phyloP scores from a whole-genome alignment of 345 rosid genomes.

The Dimocarpus longan region DNA sequence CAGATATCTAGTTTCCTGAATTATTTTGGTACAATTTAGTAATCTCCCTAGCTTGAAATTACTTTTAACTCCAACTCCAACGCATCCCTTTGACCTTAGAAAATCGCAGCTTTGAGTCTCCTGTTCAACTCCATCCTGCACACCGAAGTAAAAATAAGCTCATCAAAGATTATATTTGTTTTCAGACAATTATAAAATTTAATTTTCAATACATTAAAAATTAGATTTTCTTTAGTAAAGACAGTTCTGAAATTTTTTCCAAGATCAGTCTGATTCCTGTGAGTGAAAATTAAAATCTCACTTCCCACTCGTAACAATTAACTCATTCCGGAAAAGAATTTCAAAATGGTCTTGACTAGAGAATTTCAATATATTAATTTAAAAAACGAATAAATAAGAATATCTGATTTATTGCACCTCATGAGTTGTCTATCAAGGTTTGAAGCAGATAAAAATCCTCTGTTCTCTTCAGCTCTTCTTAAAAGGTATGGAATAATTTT shows the following conservation, averaged over 20 bases:
- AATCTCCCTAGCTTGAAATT: not conserved
- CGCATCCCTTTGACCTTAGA: conserved; percentile 20
- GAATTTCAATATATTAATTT: no score
- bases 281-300: no score
- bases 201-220: no score
- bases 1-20: not conserved
- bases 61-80: not conserved
- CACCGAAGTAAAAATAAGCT: not conserved
- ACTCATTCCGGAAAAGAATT: no score
- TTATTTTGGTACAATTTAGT: not conserved
- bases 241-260: no score
- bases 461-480: conserved; percentile 91
- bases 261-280: no score
- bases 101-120: conserved; percentile 48
- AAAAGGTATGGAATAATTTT: conserved; percentile 78
- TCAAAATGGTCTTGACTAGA: no score
- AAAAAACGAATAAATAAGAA: no score
- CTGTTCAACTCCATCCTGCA: conserved; percentile 75
- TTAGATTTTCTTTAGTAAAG: no score
- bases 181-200: no score
- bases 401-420: conserved; percentile 39
- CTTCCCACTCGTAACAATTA: no score
- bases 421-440: conserved; percentile 68
- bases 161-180: not conserved
- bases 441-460: conserved; percentile 71